phyloP scores from a whole-genome alignment of 1,139 yeast species.

The Torulaspora pretoriensis region DNA sequence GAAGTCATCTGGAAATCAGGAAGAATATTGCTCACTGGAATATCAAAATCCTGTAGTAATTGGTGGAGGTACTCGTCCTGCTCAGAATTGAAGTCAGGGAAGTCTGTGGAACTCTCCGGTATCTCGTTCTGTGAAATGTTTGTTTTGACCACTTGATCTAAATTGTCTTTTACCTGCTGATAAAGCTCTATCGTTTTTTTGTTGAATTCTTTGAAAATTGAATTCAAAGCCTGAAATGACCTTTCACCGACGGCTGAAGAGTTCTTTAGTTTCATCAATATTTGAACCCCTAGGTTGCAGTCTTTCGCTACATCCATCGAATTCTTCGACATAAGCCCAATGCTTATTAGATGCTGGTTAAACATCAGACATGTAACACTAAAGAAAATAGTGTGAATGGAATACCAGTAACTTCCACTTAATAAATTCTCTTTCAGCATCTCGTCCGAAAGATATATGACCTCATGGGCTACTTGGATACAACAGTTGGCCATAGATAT shows the following conservation, averaged over 20 bases:
- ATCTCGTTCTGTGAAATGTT: background rate
- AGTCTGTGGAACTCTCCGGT: background rate
- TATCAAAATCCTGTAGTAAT: constrained; percentile 18
- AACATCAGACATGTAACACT: constrained; percentile 79
- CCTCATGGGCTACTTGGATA: constrained; percentile 74
- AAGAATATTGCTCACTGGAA: constrained; percentile 10
- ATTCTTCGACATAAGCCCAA: constrained; percentile 49
- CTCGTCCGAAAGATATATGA: constrained; percentile 70
- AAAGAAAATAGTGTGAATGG: constrained; percentile 81
- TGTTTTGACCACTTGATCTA: background rate
- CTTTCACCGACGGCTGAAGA: constrained; percentile 68
- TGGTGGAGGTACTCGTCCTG: constrained; percentile 17
- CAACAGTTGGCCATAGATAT: constrained; percentile 63
- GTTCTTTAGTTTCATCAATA: constrained; percentile 60
- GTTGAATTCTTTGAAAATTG: constrained; percentile 53
- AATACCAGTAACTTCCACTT: constrained; percentile 86
- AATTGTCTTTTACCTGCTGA: constrained; percentile 9
- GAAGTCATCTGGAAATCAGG: constrained; percentile 13
- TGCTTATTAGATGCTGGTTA: constrained; percentile 45
- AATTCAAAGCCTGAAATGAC: constrained; percentile 68
- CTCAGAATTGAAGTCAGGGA: constrained; percentile 11
- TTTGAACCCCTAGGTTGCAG: constrained; percentile 69
- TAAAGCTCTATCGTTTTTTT: constrained; percentile 21
- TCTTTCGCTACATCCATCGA: constrained; percentile 63
- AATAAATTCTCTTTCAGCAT: constrained; percentile 65